Conservation (phyloP, 108 stramenopile genomes). For the Skeletonema potamos region DNA sequence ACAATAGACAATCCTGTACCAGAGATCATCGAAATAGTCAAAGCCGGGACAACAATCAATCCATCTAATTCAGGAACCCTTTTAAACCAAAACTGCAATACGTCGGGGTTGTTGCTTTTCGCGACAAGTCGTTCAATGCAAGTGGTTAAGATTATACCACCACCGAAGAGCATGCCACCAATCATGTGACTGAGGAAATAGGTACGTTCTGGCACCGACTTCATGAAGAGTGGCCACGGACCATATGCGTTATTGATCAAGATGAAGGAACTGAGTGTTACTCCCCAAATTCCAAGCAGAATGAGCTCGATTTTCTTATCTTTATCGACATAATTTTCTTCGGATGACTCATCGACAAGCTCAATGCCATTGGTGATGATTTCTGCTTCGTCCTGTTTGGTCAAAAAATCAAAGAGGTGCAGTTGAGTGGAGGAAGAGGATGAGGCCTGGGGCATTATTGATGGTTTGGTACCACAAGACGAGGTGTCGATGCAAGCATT, state of each 20-base stretch:
- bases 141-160: constrained; percentile 52
- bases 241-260: constrained; percentile 54
- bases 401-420: constrained; percentile 12
- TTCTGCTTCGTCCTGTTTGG: constrained; percentile 11
- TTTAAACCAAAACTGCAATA: constrained; percentile 65
- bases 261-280: constrained; percentile 53
- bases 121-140: constrained; percentile 52
- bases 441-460: background rate
- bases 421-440: background rate
- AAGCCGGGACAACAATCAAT: constrained; percentile 58
- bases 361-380: constrained; percentile 3
- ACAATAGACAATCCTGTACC: constrained; percentile 57
- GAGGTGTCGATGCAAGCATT: background rate
- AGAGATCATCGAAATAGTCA: constrained; percentile 54
- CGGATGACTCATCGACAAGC: constrained; percentile 9
- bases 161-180: constrained; percentile 64
- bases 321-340: constrained; percentile 28
- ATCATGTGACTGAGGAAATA: constrained; percentile 59
- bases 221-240: constrained; percentile 57
- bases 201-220: constrained; percentile 41
- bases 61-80: constrained; percentile 54
- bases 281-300: constrained; percentile 44
- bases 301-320: constrained; percentile 52
- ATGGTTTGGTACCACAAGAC: background rate
- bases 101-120: constrained; percentile 39